Conservation (phyloP, 2,329 filamentous ascomycete species). For the Coleophoma crateriformis region DNA sequence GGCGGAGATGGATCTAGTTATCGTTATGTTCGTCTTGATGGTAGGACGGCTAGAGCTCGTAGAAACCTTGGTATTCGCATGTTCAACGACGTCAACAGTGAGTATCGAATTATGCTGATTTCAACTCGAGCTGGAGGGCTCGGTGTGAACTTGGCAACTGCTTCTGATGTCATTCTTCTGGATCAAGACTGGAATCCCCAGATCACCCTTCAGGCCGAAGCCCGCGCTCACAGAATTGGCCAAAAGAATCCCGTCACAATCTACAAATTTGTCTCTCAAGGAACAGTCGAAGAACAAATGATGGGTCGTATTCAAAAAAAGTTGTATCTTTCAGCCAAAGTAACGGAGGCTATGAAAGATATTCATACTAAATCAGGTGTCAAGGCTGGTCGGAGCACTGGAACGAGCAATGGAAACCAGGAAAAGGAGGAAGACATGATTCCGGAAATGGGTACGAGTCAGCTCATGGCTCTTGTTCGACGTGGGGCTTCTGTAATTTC, state of each 20-base stretch:
- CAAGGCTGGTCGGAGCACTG: constrained; percentile 22
- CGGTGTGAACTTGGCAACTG: constrained; percentile 92
- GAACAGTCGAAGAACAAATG: constrained; percentile 89
- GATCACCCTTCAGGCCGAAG: constrained; percentile 91
- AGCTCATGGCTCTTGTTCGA: constrained; percentile 48
- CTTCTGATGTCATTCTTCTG: constrained; percentile 94
- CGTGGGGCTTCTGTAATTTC: constrained; percentile 47
- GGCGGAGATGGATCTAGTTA: constrained; percentile 58
- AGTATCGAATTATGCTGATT: constrained; percentile 82
- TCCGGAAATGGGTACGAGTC: constrained; percentile 43
- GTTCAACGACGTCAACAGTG: constrained; percentile 81
- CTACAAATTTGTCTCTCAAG: constrained; percentile 86
- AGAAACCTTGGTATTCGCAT: constrained; percentile 92
- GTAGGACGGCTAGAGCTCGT: constrained; percentile 68
- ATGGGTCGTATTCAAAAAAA: constrained; percentile 43
- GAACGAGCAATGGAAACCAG: constrained; percentile 11
- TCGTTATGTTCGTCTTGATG: constrained; percentile 76
- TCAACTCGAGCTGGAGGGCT: constrained; percentile 93
- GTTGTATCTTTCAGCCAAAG: constrained; percentile 53
- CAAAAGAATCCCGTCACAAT: constrained; percentile 94
- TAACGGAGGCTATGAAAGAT: constrained; percentile 52
- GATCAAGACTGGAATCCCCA: constrained; percentile 98
- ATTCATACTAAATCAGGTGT: constrained; percentile 33
- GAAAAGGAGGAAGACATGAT: constrained; percentile 33
- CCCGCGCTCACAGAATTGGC: constrained; percentile 89